Conservation (phyloP, 176 grass and related monocot species). For the Carex myosuroides region DNA sequence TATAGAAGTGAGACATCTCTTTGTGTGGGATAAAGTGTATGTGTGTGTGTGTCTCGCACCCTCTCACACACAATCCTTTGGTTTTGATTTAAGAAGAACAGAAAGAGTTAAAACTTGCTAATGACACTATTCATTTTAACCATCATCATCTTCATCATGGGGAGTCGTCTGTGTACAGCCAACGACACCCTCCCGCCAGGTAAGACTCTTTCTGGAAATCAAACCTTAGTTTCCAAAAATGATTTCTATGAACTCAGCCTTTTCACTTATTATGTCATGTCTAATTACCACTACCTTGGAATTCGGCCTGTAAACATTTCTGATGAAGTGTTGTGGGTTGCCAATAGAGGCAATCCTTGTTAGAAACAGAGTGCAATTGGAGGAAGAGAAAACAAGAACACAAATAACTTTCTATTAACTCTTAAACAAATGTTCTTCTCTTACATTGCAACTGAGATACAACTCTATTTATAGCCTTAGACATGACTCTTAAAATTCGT, state of each 20-base stretch:
- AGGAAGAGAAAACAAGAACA: no score
- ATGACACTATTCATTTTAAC: not conserved
- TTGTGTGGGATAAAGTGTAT: not conserved
- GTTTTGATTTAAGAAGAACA: no score
- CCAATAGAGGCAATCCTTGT: not conserved
- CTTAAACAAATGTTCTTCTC: no score
- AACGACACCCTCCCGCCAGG: conserved; percentile 26
- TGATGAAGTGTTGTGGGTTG: not conserved
- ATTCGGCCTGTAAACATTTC: not conserved
- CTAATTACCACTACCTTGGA: not conserved
- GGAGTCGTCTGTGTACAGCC: not conserved
- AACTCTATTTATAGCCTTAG: no score
- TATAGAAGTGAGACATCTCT: not conserved
- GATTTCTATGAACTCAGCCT: conserved; percentile 10
- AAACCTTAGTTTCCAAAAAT: conserved; percentile 19
- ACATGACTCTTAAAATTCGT: no score
- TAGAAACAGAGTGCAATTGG: no score
- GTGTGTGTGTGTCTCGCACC: not conserved
- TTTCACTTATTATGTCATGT: no score
- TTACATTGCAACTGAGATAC: no score
- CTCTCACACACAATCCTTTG: no score
- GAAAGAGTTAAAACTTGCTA: not conserved
- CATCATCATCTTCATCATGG: not conserved
- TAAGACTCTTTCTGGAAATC: conserved; percentile 1
- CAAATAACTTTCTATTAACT: no score